Evolutionary conservation across 1,139 yeast genomes (phyloP).

Genomic region (Geotrichum histeridarum): DNA sequence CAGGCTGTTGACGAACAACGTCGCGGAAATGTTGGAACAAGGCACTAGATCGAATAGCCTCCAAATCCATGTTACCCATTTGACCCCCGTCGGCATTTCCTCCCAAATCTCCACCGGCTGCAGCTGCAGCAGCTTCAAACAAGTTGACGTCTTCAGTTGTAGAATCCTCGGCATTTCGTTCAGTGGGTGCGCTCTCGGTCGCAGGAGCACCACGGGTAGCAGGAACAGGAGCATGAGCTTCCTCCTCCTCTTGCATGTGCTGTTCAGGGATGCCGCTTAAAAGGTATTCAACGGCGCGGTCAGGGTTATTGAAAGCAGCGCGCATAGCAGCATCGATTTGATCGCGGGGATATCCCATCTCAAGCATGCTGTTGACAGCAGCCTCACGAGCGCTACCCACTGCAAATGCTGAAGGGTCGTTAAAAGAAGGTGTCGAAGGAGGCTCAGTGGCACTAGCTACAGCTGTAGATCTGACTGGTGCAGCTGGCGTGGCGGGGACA

Average conservation of each 20-base stretch:
- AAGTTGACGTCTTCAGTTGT: constrained; percentile 48
- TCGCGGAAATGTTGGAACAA: constrained; percentile 62
- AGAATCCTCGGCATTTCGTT: constrained; percentile 57
- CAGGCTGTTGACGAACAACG: constrained; percentile 81
- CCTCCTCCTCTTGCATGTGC: constrained; percentile 36
- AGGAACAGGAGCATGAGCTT: constrained; percentile 27
- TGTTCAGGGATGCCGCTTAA: constrained; percentile 84
- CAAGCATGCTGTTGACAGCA: constrained; percentile 76
- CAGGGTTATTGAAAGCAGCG: constrained; percentile 96
- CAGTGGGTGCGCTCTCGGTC: constrained; percentile 33
- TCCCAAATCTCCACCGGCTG: constrained; percentile 38
- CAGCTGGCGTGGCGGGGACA: constrained; percentile 27
- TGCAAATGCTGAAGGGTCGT: constrained; percentile 43
- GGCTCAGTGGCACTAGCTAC: constrained; percentile 33
- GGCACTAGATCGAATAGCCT: constrained; percentile 41
- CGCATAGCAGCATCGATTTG: constrained; percentile 87
- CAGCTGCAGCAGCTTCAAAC: constrained; percentile 71
- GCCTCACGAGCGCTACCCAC: constrained; percentile 63
- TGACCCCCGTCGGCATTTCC: constrained; percentile 30
- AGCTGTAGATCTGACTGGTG: constrained; percentile 31
- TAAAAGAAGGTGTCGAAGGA: constrained; percentile 30
- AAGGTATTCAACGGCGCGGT: constrained; percentile 93
- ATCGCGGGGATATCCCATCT: constrained; percentile 89
- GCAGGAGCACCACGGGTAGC: constrained; percentile 27
- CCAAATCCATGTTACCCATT: constrained; percentile 26